A percentile compares a stretch with the other conserved stretches of the same genome.
Conservation (phyloP, 2,329 filamentous ascomycete genomes). For the Fusarium nanum region DNA sequence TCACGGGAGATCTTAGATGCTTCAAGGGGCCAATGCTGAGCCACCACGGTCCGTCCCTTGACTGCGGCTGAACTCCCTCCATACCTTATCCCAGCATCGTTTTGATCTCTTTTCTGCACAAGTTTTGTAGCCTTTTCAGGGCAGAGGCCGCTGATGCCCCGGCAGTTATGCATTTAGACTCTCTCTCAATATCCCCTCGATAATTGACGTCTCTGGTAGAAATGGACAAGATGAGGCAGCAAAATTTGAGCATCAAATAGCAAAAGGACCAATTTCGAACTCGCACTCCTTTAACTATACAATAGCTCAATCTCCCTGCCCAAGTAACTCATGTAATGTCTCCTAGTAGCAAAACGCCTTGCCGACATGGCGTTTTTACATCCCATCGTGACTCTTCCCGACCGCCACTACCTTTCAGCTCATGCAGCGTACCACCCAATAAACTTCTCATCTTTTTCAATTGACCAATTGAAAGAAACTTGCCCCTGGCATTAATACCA, state of each 20-base stretch:
- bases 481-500: slow-evolving; percentile 29
- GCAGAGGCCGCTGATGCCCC: neutral
- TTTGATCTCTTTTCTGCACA: too few species aligned
- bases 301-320: too few species aligned
- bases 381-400: slow-evolving; percentile 24
- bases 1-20: slow-evolving; percentile 7
- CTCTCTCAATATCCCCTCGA: too few species aligned
- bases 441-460: slow-evolving; percentile 1
- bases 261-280: too few species aligned
- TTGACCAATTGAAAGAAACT: slow-evolving; percentile 22
- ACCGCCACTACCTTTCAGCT: slow-evolving; percentile 37
- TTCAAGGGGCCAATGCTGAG: slow-evolving; percentile 12
- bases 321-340: neutral
- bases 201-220: too few species aligned
- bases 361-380: slow-evolving; percentile 34
- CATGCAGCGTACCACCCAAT: slow-evolving; percentile 21
- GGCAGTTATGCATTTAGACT: neutral
- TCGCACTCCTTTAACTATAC: fast-evolving
- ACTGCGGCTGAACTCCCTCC: slow-evolving; percentile 24
- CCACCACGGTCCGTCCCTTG: slow-evolving; percentile 37
- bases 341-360: neutral
- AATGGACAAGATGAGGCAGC: too few species aligned
- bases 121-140: neutral
- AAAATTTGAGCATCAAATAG: too few species aligned
- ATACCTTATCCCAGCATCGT: slow-evolving; percentile 3